Base-by-base conservation (phyloP, 1,139 yeast species). In the Suhomyces taliae region DNA sequence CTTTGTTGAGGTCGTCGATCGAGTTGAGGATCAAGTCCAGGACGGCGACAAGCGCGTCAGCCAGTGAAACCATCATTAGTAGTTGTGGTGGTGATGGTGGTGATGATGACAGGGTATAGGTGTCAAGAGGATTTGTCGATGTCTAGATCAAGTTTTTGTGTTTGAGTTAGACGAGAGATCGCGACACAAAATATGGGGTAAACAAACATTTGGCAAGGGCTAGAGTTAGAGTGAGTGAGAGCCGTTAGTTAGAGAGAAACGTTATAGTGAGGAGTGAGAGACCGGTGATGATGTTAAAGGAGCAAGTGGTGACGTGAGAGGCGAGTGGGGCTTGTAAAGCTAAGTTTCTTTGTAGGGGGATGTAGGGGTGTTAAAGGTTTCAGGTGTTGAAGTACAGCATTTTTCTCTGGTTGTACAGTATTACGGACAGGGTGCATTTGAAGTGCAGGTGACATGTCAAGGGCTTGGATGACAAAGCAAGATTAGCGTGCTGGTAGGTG, bases 1-100 rank as follows among this genome's bases (percentile, higher is more conserved):
- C 65, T 51, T 67, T 65, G 51, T 67, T 63, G 36, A 76, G 61
- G 8, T 63, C 63, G 46, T 62, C 67, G 34, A 65, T 48, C 36
- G 57, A 54, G 47, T 49, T 51, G 32, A 63, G 60, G 40, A 63
- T 59, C 34, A 52, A 40, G 39, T 61, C 64, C 44, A 60, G 56
- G 26, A 61, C 57, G 2, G 56, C 57, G 7, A 62, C 51, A 15
- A 63, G 56, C 31, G 65, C 60, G 26, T 58, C 62, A 10, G 56
- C 37, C 27, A 24, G 31, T 7, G 45, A 37, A 14, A 47, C 50
- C 50, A 47, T 47, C 27, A 19, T 15, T 19, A 29, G 43, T 10
- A 12, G 7, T 15, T n/a, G 26, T 39, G 2, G 9, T 15, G 15
- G 4, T 14, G 29, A 27, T 11, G 14, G 12, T 12, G 36, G 36